These are phyloP conservation scores for Coemansia sp. DNA, from an alignment of 192 early-diverging fungal genomes.

Conservation along the genomic window DNA sequence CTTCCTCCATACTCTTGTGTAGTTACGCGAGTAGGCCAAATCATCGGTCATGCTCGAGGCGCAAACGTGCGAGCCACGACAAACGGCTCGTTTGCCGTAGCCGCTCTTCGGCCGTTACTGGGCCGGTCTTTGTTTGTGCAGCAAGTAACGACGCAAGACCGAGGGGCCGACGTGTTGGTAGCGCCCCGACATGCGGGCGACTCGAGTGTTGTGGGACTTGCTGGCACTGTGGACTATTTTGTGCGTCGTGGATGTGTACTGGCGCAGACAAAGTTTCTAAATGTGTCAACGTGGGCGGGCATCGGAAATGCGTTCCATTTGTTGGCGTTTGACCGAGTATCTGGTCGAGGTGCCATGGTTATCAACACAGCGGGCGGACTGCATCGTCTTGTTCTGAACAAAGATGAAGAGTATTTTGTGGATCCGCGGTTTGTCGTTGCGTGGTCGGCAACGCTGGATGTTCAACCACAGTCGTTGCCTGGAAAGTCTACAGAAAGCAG, in stretches of 20 bases:
- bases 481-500: neutral
- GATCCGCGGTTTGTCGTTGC: slow-evolving; percentile 63
- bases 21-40: slow-evolving; percentile 30
- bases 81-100: slow-evolving; percentile 21
- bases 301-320: slow-evolving; percentile 50
- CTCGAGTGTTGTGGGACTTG: slow-evolving; percentile 62
- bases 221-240: slow-evolving; percentile 59
- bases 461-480: slow-evolving; percentile 27
- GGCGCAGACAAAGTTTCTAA: slow-evolving; percentile 53
- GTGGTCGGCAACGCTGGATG: slow-evolving; percentile 30
- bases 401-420: slow-evolving; percentile 72
- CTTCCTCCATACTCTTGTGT: slow-evolving; percentile 45
- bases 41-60: slow-evolving; percentile 19
- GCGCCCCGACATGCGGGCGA: slow-evolving; percentile 65
- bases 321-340: slow-evolving; percentile 63
- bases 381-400: slow-evolving; percentile 64
- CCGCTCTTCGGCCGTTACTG: slow-evolving; percentile 30
- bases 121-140: slow-evolving; percentile 37
- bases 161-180: slow-evolving; percentile 66
- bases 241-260: slow-evolving; percentile 65
- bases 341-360: slow-evolving; percentile 66
- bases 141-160: slow-evolving; percentile 54
- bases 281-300: slow-evolving; percentile 35
- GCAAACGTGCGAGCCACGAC: slow-evolving; percentile 16
- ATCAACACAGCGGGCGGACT: slow-evolving; percentile 67